A percentile compares a stretch with the other conserved stretches of the same genome.
phyloP scores from a whole-genome alignment of 768 basidiomycete species.

The Rhodotorula babjevae region DNA sequence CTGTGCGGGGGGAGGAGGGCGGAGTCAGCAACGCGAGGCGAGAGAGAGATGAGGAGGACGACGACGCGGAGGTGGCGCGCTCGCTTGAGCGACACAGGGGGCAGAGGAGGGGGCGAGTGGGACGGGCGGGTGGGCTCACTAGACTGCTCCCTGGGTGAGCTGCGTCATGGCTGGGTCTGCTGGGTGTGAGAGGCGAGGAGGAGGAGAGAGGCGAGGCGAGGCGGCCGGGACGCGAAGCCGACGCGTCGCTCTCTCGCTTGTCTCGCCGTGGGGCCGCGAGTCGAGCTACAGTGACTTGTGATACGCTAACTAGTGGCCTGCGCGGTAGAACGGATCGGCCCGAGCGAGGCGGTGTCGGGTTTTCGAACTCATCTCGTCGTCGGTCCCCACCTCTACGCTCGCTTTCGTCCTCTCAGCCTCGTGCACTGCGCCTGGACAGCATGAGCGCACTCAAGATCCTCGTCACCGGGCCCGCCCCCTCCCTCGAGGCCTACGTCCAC shows the following conservation, averaged over 20 bases:
- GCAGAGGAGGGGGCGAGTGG: neutral
- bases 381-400: too few relatives aligned
- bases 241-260: neutral
- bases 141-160: slow-evolving; percentile 14
- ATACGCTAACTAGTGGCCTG: too few relatives aligned
- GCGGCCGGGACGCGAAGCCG: neutral
- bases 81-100: neutral
- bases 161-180: neutral
- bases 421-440: neutral
- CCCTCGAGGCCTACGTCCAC: slow-evolving; percentile 65
- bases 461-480: slow-evolving; percentile 38
- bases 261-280: too few relatives aligned
- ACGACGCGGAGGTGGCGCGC: neutral
- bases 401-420: too few relatives aligned
- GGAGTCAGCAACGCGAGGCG: neutral
- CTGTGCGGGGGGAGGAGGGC: neutral
- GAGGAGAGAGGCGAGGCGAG: neutral
- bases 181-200: neutral
- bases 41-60: neutral
- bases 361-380: too few relatives aligned
- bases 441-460: slow-evolving; percentile 21
- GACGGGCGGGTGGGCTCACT: neutral
- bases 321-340: too few relatives aligned
- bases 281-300: too few relatives aligned
- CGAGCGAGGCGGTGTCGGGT: too few relatives aligned